These are phyloP conservation scores for Penstemon newberryi DNA, from an alignment of 257 asterid species.

Conservation along the genomic window DNA sequence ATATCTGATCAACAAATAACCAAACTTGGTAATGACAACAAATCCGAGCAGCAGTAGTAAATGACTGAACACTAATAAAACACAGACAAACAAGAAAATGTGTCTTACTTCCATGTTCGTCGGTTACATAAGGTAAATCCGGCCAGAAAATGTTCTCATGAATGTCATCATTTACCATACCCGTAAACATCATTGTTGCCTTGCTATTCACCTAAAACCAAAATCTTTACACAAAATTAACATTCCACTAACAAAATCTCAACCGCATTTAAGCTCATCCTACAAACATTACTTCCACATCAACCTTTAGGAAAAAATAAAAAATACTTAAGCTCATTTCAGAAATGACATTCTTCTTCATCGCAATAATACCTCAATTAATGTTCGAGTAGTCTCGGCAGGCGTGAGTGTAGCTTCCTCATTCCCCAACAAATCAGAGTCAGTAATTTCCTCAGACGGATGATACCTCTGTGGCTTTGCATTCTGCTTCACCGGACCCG, in stretches of 20 bases:
- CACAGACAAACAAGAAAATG: conserved; percentile 25
- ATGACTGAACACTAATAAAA: not conserved
- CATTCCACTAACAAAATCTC: conserved; percentile 20
- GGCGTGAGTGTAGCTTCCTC: conserved; percentile 68
- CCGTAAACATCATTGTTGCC: conserved; percentile 87
- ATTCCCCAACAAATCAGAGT: conserved; percentile 48
- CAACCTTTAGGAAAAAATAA: no score
- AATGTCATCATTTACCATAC: conserved; percentile 64
- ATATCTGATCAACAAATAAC: conserved; percentile 59
- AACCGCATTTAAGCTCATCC: not conserved
- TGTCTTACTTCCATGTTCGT: conserved; percentile 91
- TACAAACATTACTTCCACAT: not conserved
- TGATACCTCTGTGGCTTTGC: conserved; percentile 94
- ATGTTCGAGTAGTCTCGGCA: conserved; percentile 79
- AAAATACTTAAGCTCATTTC: not conserved
- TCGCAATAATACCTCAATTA: conserved; percentile 61
- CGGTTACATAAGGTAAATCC: conserved; percentile 87
- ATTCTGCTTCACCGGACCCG: conserved; percentile 74
- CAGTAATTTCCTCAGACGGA: conserved; percentile 88
- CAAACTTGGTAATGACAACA: conserved; percentile 27
- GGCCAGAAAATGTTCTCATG: conserved; percentile 98
- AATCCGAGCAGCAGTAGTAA: conserved; percentile 11
- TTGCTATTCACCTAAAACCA: conserved; percentile 80
- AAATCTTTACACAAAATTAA: conserved; percentile 33
- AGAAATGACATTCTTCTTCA: conserved; percentile 17